Evolutionary conservation across 306 rosid species (phyloP), one percentile per base, ranked within the genome.

Genomic region (Sesbania bispinosa): DNA sequence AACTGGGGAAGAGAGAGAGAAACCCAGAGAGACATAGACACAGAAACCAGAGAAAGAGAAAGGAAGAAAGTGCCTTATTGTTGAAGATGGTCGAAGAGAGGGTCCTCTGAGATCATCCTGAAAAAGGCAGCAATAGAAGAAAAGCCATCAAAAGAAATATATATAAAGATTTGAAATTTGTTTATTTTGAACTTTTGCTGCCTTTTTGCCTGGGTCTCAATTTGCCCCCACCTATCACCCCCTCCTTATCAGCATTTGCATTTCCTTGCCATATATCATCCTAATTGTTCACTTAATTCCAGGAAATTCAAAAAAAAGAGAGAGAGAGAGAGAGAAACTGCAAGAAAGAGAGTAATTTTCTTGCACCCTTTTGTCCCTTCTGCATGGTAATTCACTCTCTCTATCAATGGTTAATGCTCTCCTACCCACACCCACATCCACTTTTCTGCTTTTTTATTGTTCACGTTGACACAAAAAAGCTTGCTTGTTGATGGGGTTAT

Each of bases 81-180:
- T 62, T 52, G 81, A 81, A 62, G 96, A 87, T 89, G 96, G 87
- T 91, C 88, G 84, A 83, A 86, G 89, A 86, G 95, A 86, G 64
- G 75, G 33, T 79, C 89, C 92, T 88, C 96, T 87, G 83, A 90
- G 96, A 91, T 94, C 95, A 80, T 89, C 89, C 86, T 79, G 79
- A 58, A 85, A 81, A 82, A 76, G 94, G 91, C 97, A 89, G 90
- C 89, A 84, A 84, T 57, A 38, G 76, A 55, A 69, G 50, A 38
- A 57, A 50, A 46, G 10, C 4, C 23, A 48, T 24, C 5, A 70
- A 26, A 38, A 11, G 4, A 48, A 16, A 21, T 2, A 14, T 0
- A 2, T 1, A 27, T 8, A 41, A 15, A 62, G 32, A 46, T 58
- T 73, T 54, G 6, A 21, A 33, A 1, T 51, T 62, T 52, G 3